phyloP scores from a whole-genome alignment of 768 basidiomycete genomes.

The Lactarius tabidus region DNA sequence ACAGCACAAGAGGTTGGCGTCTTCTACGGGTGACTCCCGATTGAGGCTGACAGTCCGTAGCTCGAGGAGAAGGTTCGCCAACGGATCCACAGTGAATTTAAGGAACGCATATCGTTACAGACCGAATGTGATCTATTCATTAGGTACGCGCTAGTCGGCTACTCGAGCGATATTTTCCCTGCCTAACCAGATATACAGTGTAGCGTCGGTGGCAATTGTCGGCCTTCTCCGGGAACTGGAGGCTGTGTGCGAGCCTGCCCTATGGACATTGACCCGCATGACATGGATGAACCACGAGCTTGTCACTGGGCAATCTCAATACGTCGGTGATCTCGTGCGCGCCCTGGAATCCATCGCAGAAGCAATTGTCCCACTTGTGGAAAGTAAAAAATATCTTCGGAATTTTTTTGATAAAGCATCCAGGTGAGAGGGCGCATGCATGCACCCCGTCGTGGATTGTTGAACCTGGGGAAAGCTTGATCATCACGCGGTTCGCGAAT shows the following conservation, averaged over 20 bases:
- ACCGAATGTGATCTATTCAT: conserved; percentile 86
- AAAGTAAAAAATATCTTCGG: conserved; percentile 91
- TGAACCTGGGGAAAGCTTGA: conserved; percentile 45
- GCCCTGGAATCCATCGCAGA: conserved; percentile 75
- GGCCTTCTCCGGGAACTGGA: conserved; percentile 84
- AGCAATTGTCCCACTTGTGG: conserved; percentile 71
- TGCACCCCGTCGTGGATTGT: background rate
- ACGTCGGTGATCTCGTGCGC: conserved; percentile 71
- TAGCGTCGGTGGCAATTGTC: conserved; percentile 79
- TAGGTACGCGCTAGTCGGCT: conserved; percentile 47
- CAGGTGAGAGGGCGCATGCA: conserved; percentile 48
- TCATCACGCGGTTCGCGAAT: conserved; percentile 85
- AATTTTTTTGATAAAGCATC: conserved; percentile 94
- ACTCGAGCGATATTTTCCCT: background rate
- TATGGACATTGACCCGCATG: conserved; percentile 69
- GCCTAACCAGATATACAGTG: conserved; percentile 41
- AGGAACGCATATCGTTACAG: conserved; percentile 78
- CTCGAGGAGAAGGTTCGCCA: conserved; percentile 89
- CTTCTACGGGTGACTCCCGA: background rate
- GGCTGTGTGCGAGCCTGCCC: conserved; percentile 70
- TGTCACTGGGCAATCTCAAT: conserved; percentile 84
- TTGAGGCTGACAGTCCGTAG: conserved; percentile 38
- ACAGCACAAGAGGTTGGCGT: conserved; percentile 75
- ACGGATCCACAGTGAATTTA: conserved; percentile 71
- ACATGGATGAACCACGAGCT: conserved; percentile 77